Evolutionary conservation across 805 yeast genomes (phyloP).

Genomic region (Nematodospora valgi): DNA sequence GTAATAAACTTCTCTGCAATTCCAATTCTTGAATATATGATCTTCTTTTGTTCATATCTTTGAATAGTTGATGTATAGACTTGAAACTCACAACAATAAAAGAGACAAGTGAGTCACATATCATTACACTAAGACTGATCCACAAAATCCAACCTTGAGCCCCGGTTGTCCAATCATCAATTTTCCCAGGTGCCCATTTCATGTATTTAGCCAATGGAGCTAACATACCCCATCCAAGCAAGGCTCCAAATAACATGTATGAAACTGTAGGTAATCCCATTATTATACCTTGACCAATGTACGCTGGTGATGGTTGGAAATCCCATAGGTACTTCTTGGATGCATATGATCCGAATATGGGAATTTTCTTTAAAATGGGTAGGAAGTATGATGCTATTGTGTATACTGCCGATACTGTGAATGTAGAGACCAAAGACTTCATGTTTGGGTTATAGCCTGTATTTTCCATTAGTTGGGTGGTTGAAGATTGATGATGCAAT

Average conservation of each 20-base stretch:
- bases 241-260: slow-evolving; percentile 85
- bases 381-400: slow-evolving; percentile 70
- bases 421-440: slow-evolving; percentile 55
- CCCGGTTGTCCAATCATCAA: slow-evolving; percentile 91
- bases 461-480: neutral
- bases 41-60: neutral
- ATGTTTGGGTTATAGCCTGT: slow-evolving; percentile 45
- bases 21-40: slow-evolving; percentile 2
- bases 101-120: slow-evolving; percentile 83
- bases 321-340: slow-evolving; percentile 75
- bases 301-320: slow-evolving; percentile 95
- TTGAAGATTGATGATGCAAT: neutral
- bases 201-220: slow-evolving; percentile 69
- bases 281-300: slow-evolving; percentile 94
- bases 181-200: slow-evolving; percentile 88
- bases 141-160: slow-evolving; percentile 98
- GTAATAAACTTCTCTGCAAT: slow-evolving; percentile 2
- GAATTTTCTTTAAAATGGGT: slow-evolving; percentile 66
- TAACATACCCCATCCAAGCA: slow-evolving; percentile 90
- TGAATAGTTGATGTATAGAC: slow-evolving; percentile 24
- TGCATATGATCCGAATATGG: slow-evolving; percentile 67
- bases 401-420: slow-evolving; percentile 65
- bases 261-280: slow-evolving; percentile 93
- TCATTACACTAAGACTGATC: slow-evolving; percentile 91
- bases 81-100: slow-evolving; percentile 58